A percentile compares a stretch with the other conserved stretches of the same genome.
phyloP scores from a whole-genome alignment of 2,329 filamentous ascomycete species.

The Aspergillus ustus region DNA sequence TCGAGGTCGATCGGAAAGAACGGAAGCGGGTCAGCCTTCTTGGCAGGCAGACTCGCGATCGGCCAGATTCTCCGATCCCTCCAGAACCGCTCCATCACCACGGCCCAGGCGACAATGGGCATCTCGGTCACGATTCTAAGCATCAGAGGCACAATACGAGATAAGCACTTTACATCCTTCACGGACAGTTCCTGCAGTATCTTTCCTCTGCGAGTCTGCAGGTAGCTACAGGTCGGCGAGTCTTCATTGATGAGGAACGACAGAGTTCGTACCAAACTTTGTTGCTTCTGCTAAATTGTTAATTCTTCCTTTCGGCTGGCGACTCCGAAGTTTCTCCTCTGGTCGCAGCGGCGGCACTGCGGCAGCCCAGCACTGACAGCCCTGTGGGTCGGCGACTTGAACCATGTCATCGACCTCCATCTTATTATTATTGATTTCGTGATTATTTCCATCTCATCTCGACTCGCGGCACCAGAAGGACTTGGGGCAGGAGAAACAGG shows the following conservation, averaged over 20 bases:
- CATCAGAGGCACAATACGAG: neutral
- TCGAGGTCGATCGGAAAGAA: neutral
- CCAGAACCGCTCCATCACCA: neutral
- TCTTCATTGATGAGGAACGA: neutral
- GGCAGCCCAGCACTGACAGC: neutral
- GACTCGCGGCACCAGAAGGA: neutral
- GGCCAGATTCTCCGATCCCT: conserved; percentile 5
- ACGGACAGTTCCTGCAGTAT: conserved; percentile 1
- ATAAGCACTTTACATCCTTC: conserved; percentile 18
- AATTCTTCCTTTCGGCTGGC: neutral
- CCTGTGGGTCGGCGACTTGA: conserved; percentile 10
- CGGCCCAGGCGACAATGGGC: neutral
- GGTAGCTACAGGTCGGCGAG: neutral
- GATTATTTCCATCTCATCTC: neutral
- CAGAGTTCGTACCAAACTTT: neutral
- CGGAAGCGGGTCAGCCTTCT: conserved; percentile 13
- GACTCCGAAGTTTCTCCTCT: neutral
- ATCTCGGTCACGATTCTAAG: neutral
- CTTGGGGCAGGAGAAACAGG: neutral
- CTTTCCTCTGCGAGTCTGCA: neutral
- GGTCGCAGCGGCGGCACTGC: neutral
- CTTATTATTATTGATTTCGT: neutral
- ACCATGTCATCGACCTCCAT: neutral
- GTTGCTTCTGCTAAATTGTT: neutral
- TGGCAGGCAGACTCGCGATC: conserved; percentile 14